Evolutionary conservation across 2,329 filamentous ascomycete genomes (phyloP).

Genomic region (Grosmannia clavigera): DNA sequence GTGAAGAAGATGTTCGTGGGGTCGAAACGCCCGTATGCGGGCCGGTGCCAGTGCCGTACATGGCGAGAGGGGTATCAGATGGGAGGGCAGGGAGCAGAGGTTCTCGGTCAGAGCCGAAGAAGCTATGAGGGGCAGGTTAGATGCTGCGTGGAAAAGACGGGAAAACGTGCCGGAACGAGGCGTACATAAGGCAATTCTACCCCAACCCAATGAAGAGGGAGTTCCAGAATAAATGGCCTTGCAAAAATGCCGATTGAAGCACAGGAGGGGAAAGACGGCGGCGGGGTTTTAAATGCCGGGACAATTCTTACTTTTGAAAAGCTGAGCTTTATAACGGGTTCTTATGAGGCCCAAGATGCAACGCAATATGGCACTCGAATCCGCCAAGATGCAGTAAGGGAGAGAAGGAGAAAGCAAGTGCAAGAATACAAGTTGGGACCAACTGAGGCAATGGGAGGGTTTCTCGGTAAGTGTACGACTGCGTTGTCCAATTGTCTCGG

Average conservation of each 20-base stretch:
- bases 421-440: background rate
- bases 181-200: constrained; percentile 6
- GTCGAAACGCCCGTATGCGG: constrained; percentile 95
- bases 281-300: background rate
- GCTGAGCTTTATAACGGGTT: background rate
- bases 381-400: background rate
- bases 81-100: background rate
- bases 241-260: background rate
- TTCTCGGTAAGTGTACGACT: background rate
- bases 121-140: background rate
- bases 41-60: constrained; percentile 77
- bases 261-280: background rate
- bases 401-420: background rate
- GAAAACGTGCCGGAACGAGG: background rate
- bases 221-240: background rate
- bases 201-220: constrained; percentile 16
- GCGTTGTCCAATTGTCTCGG: constrained; percentile 1
- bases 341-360: background rate
- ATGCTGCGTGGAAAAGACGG: background rate
- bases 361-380: background rate
- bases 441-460: background rate
- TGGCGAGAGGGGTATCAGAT: constrained; percentile 38
- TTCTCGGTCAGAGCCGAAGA: background rate
- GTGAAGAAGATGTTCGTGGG: constrained; percentile 82
- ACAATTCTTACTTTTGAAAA: background rate